A percentile compares a stretch with the other conserved stretches of the same genome.
Conservation (phyloP, 805 yeast species). For the Candida alai region DNA sequence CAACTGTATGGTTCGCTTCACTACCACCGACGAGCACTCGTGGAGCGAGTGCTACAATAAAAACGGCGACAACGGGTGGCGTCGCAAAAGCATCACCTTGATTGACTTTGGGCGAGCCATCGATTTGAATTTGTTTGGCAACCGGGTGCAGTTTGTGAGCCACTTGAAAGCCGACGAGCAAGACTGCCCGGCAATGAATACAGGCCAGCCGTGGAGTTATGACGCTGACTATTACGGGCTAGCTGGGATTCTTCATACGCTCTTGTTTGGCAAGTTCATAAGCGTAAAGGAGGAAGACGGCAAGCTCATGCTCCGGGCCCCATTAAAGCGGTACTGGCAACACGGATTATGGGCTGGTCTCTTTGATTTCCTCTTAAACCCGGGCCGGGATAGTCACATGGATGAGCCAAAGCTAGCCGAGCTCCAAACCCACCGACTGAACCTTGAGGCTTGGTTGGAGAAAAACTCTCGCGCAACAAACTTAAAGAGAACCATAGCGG, state of each 20-base stretch:
- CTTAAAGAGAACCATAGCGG: constrained; percentile 29
- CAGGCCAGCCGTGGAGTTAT: constrained; percentile 62
- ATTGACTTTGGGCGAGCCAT: constrained; percentile 83
- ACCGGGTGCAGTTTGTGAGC: constrained; percentile 48
- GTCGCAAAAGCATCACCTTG: constrained; percentile 50
- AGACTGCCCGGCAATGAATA: constrained; percentile 70
- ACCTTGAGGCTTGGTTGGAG: constrained; percentile 42
- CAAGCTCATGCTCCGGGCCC: constrained; percentile 33
- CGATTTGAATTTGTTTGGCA: constrained; percentile 56
- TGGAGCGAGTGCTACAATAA: constrained; percentile 22
- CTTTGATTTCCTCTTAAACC: constrained; percentile 62
- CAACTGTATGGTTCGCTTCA: constrained; percentile 72
- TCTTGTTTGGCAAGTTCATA: constrained; percentile 69
- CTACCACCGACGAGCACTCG: constrained; percentile 13
- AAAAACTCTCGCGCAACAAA: constrained; percentile 15
- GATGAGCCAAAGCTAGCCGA: constrained; percentile 39
- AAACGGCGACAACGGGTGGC: constrained; percentile 45
- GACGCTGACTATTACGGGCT: constrained; percentile 83
- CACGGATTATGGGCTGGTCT: constrained; percentile 64
- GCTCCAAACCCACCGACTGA: constrained; percentile 28
- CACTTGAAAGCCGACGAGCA: constrained; percentile 57
- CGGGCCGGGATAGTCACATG: constrained; percentile 28
- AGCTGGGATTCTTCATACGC: constrained; percentile 67
- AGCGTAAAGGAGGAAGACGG: constrained; percentile 31
- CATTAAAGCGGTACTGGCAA: constrained; percentile 75